A percentile compares a stretch with the other conserved stretches of the same genome.
These are phyloP conservation scores for Opeltia flavorubescens DNA, from an alignment of 495 filamentous ascomycete genomes.

Conservation along the genomic window DNA sequence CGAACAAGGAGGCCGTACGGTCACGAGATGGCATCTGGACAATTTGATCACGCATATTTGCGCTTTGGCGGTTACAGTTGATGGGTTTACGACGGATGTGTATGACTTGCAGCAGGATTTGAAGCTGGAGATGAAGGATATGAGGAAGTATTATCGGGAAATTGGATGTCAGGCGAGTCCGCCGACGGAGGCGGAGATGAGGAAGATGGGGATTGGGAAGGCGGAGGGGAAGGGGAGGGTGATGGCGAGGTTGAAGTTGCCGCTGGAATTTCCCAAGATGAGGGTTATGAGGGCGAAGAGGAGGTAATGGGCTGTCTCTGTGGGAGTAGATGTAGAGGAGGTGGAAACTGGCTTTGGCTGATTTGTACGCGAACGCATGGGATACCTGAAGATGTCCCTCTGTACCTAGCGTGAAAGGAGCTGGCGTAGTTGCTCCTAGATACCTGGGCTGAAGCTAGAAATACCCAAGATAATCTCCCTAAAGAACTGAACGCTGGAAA, in stretches of 20 bases:
- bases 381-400: too few species aligned
- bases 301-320: too few species aligned
- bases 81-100: constrained; percentile 66
- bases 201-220: constrained; percentile 35
- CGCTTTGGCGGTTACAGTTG: constrained; percentile 52
- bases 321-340: too few species aligned
- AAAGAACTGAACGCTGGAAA: too few species aligned
- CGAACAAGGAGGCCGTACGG: constrained; percentile 28
- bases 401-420: too few species aligned
- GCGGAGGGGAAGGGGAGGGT: constrained; percentile 45
- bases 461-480: too few species aligned
- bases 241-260: constrained; percentile 58
- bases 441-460: too few species aligned
- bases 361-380: too few species aligned
- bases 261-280: constrained; percentile 67
- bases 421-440: too few species aligned
- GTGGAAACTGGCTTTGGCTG: too few species aligned
- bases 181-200: constrained; percentile 30
- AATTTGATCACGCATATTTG: constrained; percentile 56
- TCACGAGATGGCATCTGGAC: constrained; percentile 50
- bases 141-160: constrained; percentile 42
- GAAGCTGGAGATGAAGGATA: constrained; percentile 49
- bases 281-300: constrained; percentile 8
- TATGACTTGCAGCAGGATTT: constrained; percentile 67
- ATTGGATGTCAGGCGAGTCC: constrained; percentile 50